Evolutionary conservation across 1,284 basidiomycete species (phyloP).

Genomic region (Apiotrichum akiyoshidainum): DNA sequence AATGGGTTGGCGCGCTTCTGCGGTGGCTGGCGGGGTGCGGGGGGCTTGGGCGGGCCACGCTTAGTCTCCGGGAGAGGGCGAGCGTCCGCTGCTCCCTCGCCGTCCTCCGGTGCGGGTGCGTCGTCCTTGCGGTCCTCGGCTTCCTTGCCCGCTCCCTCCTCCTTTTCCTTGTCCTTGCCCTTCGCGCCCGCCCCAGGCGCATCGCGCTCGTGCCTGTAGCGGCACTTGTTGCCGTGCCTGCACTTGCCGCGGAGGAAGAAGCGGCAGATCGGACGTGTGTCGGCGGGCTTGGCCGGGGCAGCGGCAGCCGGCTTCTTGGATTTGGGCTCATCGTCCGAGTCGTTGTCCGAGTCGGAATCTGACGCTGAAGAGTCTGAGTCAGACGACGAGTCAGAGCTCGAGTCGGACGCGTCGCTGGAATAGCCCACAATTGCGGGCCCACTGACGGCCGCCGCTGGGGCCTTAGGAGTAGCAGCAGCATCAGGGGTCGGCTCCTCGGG

Average conservation of each 20-base stretch:
- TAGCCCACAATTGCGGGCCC: background rate
- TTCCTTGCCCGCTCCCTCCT: background rate
- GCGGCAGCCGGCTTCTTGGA: constrained; percentile 24
- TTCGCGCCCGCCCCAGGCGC: background rate
- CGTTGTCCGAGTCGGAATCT: constrained; percentile 16
- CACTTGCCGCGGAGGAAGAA: constrained; percentile 44
- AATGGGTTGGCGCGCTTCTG: constrained; percentile 65
- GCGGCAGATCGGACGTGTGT: constrained; percentile 29
- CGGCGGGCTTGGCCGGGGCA: constrained; percentile 4
- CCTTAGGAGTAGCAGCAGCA: background rate
- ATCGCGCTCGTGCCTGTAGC: constrained; percentile 27
- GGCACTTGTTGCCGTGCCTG: constrained; percentile 37
- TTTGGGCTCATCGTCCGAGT: constrained; percentile 17
- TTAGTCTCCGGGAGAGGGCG: background rate
- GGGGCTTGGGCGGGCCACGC: constrained; percentile 14
- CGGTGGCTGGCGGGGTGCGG: constrained; percentile 56
- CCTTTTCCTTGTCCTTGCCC: background rate
- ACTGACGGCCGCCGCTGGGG: background rate
- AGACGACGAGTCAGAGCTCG: constrained; percentile 6
- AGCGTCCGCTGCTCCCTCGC: constrained; percentile 16
- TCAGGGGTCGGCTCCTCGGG: background rate
- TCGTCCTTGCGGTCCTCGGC: background rate
- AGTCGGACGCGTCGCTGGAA: constrained; percentile 3
- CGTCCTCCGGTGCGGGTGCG: background rate
- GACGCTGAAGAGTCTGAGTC: constrained; percentile 12